phyloP scores from a whole-genome alignment of 2,329 filamentous ascomycete genomes.

The Fusarium tupiense region DNA sequence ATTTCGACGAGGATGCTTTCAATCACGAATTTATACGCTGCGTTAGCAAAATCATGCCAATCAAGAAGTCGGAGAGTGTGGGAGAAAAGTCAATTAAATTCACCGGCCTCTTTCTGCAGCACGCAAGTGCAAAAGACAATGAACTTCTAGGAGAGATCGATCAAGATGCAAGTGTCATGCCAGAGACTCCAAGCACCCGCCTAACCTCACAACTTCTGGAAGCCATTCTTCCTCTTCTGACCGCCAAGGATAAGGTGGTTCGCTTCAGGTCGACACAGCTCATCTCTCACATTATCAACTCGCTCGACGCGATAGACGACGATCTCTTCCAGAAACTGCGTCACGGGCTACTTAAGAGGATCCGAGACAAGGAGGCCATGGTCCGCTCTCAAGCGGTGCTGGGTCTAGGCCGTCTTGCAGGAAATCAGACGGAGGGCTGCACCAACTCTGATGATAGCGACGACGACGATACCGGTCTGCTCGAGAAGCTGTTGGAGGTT shows the following conservation, averaged over 20 bases:
- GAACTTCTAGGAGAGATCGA: constrained; percentile 73
- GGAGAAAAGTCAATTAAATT: constrained; percentile 90
- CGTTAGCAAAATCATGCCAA: constrained; percentile 80
- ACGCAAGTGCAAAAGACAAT: constrained; percentile 76
- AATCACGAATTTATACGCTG: constrained; percentile 87
- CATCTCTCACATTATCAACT: constrained; percentile 91
- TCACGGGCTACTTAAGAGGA: constrained; percentile 81
- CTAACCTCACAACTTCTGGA: constrained; percentile 80
- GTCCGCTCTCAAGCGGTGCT: constrained; percentile 92
- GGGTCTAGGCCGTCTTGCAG: constrained; percentile 85
- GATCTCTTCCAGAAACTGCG: constrained; percentile 87
- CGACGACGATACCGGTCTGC: constrained; percentile 73
- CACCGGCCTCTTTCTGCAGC: constrained; percentile 83
- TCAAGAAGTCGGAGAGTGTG: constrained; percentile 91
- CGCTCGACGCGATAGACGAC: constrained; percentile 90
- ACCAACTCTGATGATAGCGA: constrained; percentile 77
- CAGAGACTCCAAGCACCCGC: constrained; percentile 85
- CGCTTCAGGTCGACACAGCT: constrained; percentile 91
- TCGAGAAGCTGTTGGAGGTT: constrained; percentile 86
- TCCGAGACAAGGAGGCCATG: constrained; percentile 93
- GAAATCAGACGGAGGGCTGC: constrained; percentile 77
- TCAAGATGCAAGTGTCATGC: constrained; percentile 74
- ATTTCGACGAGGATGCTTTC: constrained; percentile 87
- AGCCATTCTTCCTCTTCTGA: constrained; percentile 77
- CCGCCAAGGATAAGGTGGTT: constrained; percentile 91